Evolutionary conservation across 75 land plant species (phyloP), one percentile per base, ranked within the genome.

Genomic region (Pinus albicaulis): DNA sequence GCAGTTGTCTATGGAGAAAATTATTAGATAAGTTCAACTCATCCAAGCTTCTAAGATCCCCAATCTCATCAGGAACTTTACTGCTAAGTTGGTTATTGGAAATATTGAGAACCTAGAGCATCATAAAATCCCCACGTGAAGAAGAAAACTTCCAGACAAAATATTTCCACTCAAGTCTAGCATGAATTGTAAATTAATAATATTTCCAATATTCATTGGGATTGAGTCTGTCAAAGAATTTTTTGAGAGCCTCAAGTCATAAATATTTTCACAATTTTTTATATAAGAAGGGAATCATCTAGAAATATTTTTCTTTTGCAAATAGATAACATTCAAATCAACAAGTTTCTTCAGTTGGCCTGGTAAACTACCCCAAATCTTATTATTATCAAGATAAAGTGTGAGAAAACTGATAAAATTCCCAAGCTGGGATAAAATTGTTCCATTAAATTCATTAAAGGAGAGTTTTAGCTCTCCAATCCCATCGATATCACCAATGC

Each of bases 381-480:
- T 34, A 59, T 93, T 95, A 5, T 59, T 77, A 38, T 80, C 83
- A 24, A 95, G 87, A 8, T 83, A 80, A 31, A 92, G 89, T 55
- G 76, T 74, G 3, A 87, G 61, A 25, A 95, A 83, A 7, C 82
- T 91, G 14, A 87, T 70, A 59, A 88, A 86, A 65, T 87, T 83
- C 84, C 87, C 89, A 8, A 95, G 56, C 63, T 89, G 83, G 10
- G 24, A 71, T 61, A 93, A 93, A 41, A 95, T n/a, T n/a, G n/a
- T n/a, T n/a, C n/a, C n/a, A n/a, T n/a, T n/a, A n/a, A n/a, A n/a
- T n/a, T n/a, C n/a, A n/a, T n/a, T n/a, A n/a, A n/a, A n/a, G n/a
- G n/a, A n/a, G n/a, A n/a, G n/a, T n/a, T n/a, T n/a, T n/a, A 96
- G 82, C 82, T 93, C 92, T 28, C 93, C 90, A 44, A 96, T 85